A percentile compares a stretch with the other conserved stretches of the same genome.
Conservation (phyloP, 306 rosid genomes). For the Leucaena leucocephala region DNA sequence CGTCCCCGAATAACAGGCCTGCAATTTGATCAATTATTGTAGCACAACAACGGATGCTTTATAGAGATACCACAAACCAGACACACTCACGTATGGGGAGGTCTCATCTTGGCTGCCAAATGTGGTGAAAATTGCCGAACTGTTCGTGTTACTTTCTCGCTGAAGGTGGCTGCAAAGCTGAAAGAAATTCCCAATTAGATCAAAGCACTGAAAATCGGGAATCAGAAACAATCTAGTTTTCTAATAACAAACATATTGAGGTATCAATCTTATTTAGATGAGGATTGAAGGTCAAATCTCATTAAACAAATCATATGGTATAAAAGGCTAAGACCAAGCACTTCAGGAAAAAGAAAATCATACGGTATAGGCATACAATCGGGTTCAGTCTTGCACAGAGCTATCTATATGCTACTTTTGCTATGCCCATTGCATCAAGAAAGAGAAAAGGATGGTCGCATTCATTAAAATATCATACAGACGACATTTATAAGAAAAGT, state of each 20-base stretch:
- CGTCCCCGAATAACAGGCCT: constrained; percentile 40
- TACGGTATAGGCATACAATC: background rate
- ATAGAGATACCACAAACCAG: constrained; percentile 25
- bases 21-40: constrained; percentile 32
- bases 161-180: constrained; percentile 68
- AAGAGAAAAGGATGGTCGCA: background rate
- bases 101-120: constrained; percentile 97
- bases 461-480: background rate
- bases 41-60: background rate
- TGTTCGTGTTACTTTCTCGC: constrained; percentile 85
- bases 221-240: background rate
- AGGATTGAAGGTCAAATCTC: background rate
- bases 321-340: background rate
- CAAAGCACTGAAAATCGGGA: background rate
- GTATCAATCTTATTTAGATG: background rate
- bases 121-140: constrained; percentile 93
- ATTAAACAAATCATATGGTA: background rate
- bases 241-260: background rate
- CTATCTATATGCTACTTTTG: background rate
- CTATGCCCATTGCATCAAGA: background rate
- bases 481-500: background rate
- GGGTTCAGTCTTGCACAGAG: background rate
- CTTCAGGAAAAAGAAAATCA: background rate
- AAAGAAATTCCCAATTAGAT: background rate
- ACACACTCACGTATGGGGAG: constrained; percentile 85